A percentile compares a stretch with the other conserved stretches of the same genome.
phyloP scores from a whole-genome alignment of 1,284 basidiomycete genomes.

The Pseudozyma thailandica region DNA sequence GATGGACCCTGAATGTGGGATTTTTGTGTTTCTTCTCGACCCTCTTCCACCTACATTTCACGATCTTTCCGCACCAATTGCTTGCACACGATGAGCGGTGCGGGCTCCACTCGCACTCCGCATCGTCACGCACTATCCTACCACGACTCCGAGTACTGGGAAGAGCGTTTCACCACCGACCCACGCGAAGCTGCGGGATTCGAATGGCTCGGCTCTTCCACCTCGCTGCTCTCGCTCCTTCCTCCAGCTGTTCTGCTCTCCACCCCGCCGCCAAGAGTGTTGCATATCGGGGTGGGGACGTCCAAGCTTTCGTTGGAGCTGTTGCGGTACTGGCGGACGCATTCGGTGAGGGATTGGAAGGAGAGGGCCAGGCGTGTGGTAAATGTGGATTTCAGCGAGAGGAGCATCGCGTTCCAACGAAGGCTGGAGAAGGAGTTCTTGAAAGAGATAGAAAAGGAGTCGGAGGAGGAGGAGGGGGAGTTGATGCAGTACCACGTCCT shows the following conservation, averaged over 20 bases:
- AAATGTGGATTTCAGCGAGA: conserved; percentile 34
- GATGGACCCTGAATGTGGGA: conserved; percentile 15
- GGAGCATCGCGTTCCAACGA: conserved; percentile 22
- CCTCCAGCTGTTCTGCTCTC: background rate
- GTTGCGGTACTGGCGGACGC: background rate
- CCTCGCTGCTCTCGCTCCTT: conserved; percentile 7
- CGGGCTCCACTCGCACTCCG: background rate
- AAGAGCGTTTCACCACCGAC: conserved; percentile 64
- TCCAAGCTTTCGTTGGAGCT: conserved; percentile 27
- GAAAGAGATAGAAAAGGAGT: background rate
- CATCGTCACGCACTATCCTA: conserved; percentile 17
- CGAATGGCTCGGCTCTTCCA: conserved; percentile 38
- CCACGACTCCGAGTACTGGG: conserved; percentile 58
- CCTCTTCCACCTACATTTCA: background rate
- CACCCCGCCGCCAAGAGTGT: conserved; percentile 9
- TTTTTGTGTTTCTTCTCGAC: background rate
- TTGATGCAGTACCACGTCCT: conserved; percentile 30
- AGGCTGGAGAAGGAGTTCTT: conserved; percentile 1
- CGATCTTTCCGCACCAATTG: too few species aligned
- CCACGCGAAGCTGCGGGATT: conserved; percentile 41
- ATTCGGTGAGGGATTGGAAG: conserved; percentile 16
- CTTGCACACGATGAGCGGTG: background rate
- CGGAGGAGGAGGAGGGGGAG: background rate
- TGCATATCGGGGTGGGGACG: conserved; percentile 46
- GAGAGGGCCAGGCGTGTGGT: conserved; percentile 14